A percentile compares a stretch with the other conserved stretches of the same genome.
phyloP scores from a whole-genome alignment of 2,329 filamentous ascomycete genomes.

The Aspergillus fischeri region DNA sequence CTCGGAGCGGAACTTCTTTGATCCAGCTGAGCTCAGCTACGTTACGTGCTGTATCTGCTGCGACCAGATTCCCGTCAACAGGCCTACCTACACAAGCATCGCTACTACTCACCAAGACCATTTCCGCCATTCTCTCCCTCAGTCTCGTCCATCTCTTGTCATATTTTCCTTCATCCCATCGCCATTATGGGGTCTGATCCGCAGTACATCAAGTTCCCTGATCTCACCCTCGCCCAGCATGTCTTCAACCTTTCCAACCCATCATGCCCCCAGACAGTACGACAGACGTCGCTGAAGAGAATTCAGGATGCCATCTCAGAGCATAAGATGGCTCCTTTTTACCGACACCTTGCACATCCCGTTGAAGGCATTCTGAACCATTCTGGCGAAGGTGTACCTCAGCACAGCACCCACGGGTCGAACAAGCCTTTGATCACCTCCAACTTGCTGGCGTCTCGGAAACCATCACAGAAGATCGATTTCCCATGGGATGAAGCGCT shows the following conservation, averaged over 20 bases:
- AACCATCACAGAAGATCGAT: constrained; percentile 59
- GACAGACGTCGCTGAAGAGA: constrained; percentile 55
- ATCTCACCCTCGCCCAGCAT: constrained; percentile 61
- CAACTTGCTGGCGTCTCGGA: constrained; percentile 71
- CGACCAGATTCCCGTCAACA: constrained; percentile 13
- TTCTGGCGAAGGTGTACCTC: constrained; percentile 60
- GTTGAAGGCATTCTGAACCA: constrained; percentile 74
- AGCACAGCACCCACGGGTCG: constrained; percentile 43
- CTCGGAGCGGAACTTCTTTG: constrained; percentile 29
- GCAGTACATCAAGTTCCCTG: constrained; percentile 61
- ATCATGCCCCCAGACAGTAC: constrained; percentile 49
- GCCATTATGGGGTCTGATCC: constrained; percentile 59
- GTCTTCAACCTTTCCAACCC: constrained; percentile 65
- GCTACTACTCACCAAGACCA: constrained; percentile 11
- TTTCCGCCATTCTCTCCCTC: constrained; percentile 5
- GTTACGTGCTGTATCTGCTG: constrained; percentile 20
- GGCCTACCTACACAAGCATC: constrained; percentile 13
- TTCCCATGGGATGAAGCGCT: constrained; percentile 88
- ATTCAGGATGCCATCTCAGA: constrained; percentile 62
- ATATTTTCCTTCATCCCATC: constrained; percentile 11
- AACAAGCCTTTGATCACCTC: constrained; percentile 55
- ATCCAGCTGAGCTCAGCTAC: constrained; percentile 34
- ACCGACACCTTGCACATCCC: constrained; percentile 62
- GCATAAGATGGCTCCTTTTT: constrained; percentile 64
- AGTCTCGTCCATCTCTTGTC: not conserved